These are phyloP conservation scores for Psilocybe azurescens DNA, from an alignment of 768 basidiomycete species.

Conservation along the genomic window DNA sequence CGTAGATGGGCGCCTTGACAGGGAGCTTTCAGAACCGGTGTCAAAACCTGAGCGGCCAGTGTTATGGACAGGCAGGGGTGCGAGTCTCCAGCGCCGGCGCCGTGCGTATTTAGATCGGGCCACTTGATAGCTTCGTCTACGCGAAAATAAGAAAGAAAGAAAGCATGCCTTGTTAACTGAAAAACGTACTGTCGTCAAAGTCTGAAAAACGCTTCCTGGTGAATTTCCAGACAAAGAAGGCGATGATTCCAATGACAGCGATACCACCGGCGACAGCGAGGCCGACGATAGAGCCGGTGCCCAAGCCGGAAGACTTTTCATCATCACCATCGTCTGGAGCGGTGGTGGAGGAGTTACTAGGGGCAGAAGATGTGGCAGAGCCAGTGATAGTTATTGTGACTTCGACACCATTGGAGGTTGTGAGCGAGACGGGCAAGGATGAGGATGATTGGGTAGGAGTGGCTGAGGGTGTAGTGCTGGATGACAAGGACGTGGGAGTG, in stretches of 20 bases:
- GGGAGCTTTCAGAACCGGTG: conserved; percentile 61
- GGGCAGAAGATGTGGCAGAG: conserved; percentile 24
- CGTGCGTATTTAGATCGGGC: conserved; percentile 84
- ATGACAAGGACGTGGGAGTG: background rate
- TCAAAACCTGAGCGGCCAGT: conserved; percentile 80
- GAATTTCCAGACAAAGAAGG: conserved; percentile 87
- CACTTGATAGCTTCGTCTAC: conserved; percentile 88
- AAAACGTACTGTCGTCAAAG: conserved; percentile 78
- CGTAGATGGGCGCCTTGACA: conserved; percentile 55
- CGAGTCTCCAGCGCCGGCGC: conserved; percentile 43
- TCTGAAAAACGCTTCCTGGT: conserved; percentile 77
- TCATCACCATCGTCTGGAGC: conserved; percentile 23
- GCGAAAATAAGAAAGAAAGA: conserved; percentile 3
- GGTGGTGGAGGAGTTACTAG: conserved; percentile 31
- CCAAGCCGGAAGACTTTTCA: conserved; percentile 42
- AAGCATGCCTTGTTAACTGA: conserved; percentile 9
- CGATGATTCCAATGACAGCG: conserved; percentile 70
- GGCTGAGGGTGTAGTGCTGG: conserved; percentile 16
- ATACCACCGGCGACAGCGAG: conserved; percentile 84
- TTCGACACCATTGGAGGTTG: conserved; percentile 24
- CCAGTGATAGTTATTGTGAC: conserved; percentile 31
- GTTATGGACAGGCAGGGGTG: conserved; percentile 69
- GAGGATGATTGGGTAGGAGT: conserved; percentile 1
- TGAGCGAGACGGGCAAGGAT: conserved; percentile 19
- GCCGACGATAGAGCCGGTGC: conserved; percentile 78